Percentiles rank a stretch among this genome's conserved stretches.
Evolutionary conservation across 768 basidiomycete species (phyloP).

Genomic region (Tubosaeta sp.): DNA sequence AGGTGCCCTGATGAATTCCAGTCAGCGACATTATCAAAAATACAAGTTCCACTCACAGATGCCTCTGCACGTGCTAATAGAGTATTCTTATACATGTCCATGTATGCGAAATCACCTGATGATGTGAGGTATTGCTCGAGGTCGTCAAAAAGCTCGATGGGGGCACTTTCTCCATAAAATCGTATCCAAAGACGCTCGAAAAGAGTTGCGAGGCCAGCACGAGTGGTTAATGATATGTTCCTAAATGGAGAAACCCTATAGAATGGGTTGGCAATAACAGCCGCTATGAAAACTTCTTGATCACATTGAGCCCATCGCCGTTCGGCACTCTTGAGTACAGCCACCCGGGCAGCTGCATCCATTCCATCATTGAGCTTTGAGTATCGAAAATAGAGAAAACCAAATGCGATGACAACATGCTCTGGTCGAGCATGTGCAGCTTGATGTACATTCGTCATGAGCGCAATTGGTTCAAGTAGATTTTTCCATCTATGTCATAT

Average conservation of each 20-base stretch:
- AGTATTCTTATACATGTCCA: not conserved
- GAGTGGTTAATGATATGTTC: not conserved
- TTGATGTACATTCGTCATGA: slow-evolving; percentile 11
- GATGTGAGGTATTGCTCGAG: not conserved
- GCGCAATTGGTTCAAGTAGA: slow-evolving; percentile 30
- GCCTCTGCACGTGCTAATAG: not conserved
- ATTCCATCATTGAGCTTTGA: not conserved
- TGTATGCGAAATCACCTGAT: not conserved
- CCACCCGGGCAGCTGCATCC: slow-evolving; percentile 4
- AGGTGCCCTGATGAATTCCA: not conserved
- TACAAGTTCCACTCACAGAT: not conserved
- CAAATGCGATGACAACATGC: slow-evolving; percentile 30
- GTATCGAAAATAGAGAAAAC: slow-evolving; percentile 11
- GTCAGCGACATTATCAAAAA: not conserved
- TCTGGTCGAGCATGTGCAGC: not conserved
- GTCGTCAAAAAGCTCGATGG: not conserved
- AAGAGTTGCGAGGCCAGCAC: not conserved
- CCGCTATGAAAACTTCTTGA: slow-evolving; percentile 30
- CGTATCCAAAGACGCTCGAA: not conserved
- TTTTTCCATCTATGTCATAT: slow-evolving; percentile 18
- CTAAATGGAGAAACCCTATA: slow-evolving; percentile 21
- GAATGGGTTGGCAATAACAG: slow-evolving; percentile 28
- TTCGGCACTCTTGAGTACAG: slow-evolving; percentile 30
- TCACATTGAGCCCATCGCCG: slow-evolving; percentile 26
- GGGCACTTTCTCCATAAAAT: not conserved